Conservation (phyloP, 345 rosid species). For the Hevea brasiliensis region DNA sequence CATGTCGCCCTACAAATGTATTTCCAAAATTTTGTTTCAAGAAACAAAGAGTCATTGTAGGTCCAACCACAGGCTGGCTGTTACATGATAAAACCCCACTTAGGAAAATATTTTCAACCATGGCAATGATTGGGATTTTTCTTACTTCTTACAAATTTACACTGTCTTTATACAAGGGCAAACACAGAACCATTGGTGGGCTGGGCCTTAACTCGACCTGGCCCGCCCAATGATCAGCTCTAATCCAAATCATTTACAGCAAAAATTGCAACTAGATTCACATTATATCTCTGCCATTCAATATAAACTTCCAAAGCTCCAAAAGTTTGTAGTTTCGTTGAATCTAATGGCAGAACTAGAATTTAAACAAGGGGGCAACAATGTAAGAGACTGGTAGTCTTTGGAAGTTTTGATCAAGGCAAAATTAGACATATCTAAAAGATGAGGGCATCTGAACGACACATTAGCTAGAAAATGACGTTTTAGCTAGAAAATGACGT, state of each 20-base stretch:
- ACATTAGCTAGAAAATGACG: too few relatives aligned
- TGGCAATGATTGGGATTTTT: neutral
- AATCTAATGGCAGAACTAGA: neutral
- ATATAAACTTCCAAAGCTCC: too few relatives aligned
- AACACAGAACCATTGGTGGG: too few relatives aligned
- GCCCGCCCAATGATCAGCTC: too few relatives aligned
- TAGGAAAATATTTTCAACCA: neutral
- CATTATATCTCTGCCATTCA: too few relatives aligned
- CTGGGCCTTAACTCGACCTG: too few relatives aligned
- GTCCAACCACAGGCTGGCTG: constrained; percentile 4
- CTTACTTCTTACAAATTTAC: neutral
- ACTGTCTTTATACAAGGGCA: too few relatives aligned
- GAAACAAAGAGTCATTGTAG: neutral
- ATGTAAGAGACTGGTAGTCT: neutral
- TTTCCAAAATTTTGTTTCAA: neutral
- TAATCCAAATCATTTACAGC: too few relatives aligned
- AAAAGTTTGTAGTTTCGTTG: neutral
- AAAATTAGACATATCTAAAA: neutral
- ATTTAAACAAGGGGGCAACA: too few relatives aligned
- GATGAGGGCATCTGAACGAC: neutral
- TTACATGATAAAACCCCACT: neutral
- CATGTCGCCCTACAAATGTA: neutral
- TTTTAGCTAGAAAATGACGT: neutral
- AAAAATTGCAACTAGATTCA: too few relatives aligned
- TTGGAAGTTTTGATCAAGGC: neutral